Percentiles rank a stretch among this genome's conserved stretches.
These are phyloP conservation scores for Russula ochroleuca DNA, from an alignment of 768 basidiomycete species.

Conservation along the genomic window DNA sequence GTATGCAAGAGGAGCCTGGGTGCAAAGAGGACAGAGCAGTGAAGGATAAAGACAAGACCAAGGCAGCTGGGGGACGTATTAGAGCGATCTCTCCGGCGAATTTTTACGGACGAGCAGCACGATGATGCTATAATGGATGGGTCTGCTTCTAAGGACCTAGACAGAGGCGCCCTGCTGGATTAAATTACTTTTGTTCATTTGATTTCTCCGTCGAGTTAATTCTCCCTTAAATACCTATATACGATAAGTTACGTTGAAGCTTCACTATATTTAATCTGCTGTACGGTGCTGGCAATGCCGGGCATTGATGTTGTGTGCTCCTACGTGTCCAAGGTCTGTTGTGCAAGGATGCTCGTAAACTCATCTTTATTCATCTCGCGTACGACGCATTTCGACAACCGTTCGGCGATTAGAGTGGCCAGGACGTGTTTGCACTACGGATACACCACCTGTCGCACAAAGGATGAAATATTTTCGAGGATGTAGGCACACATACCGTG, in stretches of 20 bases:
- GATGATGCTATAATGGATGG: not conserved
- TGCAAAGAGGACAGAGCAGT: constrained; percentile 8
- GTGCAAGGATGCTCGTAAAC: constrained; percentile 42
- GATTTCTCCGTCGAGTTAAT: constrained; percentile 1
- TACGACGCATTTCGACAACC: constrained; percentile 48
- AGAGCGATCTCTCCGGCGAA: constrained; percentile 12
- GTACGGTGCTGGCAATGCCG: not conserved
- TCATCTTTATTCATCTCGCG: constrained; percentile 46
- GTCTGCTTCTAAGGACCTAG: not conserved
- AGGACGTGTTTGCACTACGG: constrained; percentile 76
- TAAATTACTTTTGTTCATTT: constrained; percentile 13
- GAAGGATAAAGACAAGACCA: constrained; percentile 20
- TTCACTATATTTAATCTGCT: constrained; percentile 17
- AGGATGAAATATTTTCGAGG: not conserved
- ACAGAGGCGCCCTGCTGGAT: not conserved
- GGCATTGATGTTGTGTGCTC: not conserved
- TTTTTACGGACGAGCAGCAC: constrained; percentile 12
- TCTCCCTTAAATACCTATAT: not conserved
- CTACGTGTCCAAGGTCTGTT: constrained; percentile 32
- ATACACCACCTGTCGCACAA: not conserved
- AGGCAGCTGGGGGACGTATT: constrained; percentile 3
- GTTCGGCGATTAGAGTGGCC: constrained; percentile 57
- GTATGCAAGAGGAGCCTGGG: constrained; percentile 33
- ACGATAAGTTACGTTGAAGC: constrained; percentile 2
- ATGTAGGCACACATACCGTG: constrained; percentile 45